Base-by-base conservation (phyloP, 179 eudicot species). In the Pouteria campechiana region DNA sequence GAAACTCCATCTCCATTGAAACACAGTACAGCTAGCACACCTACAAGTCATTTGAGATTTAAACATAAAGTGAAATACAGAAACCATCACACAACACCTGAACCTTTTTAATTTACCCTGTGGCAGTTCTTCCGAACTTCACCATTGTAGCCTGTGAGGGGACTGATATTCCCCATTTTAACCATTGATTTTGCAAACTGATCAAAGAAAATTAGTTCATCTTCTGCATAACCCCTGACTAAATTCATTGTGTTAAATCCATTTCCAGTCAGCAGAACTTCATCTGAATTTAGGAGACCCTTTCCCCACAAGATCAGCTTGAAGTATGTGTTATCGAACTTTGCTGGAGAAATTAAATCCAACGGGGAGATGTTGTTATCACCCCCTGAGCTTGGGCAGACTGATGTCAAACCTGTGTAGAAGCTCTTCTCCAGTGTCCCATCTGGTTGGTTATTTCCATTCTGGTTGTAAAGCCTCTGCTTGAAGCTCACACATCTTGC, bases 121-220 rank as follows among this genome's bases (percentile, higher is more conserved):
- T 78, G 79, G 28, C 97, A 88, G 20, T 83, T 62, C 49, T 54
- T 75, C 70, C 94, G 70, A 25, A 88, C 41, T 52, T 77, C 80
- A 22, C 97, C 97, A 30, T 78, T 58, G 11, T 12, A 51, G 10
- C 85, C 97, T 25, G 73, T 44, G 14, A 81, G 76, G 39, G 97
- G 93, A 41, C 55, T 72, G 0, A 78, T 61, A 15, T 41, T 75
- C 5, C 93, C 95, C 97, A 88, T 73, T 65, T 69, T 84, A 23
- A 81, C 65, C 93, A 88, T 88, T 1, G 93, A 84, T n/a, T 52
- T 46, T n/a, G 93, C 85, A 49, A 88, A 88, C 35, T 80, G 81
- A 22, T 58, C 44, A 36, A 81, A 78, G 68, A 88, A 84, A 12
- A 75, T 37, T 8, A 36, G 54, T 43, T 64, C 75, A 54, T 88